These are phyloP conservation scores for Phytophthora multivora DNA, from an alignment of 352 stramenopile genomes.

Conservation along the genomic window DNA sequence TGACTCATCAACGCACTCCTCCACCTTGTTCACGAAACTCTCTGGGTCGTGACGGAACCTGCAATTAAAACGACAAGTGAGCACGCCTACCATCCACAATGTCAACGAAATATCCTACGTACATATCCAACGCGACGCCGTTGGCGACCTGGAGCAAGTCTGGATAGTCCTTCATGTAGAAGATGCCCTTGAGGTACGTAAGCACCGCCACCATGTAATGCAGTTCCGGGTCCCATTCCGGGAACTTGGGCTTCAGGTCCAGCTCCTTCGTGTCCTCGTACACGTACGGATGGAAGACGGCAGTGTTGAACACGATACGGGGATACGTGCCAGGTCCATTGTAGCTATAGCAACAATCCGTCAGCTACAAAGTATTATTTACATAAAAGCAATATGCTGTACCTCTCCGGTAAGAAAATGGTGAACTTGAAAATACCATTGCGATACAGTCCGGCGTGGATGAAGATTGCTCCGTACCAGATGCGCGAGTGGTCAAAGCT, in stretches of 20 bases:
- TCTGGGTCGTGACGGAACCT: slow-evolving; percentile 86
- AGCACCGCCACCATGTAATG: slow-evolving; percentile 97
- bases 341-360: slow-evolving; percentile 72
- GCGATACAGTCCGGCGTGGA: slow-evolving; percentile 94
- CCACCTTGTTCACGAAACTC: slow-evolving; percentile 90
- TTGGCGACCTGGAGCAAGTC: slow-evolving; percentile 73
- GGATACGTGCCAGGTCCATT: slow-evolving; percentile 94
- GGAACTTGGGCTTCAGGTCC: slow-evolving; percentile 92
- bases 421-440: slow-evolving; percentile 98
- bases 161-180: slow-evolving; percentile 97
- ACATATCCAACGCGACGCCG: slow-evolving; percentile 85
- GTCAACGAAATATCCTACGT: slow-evolving; percentile 23
- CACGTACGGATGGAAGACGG: slow-evolving; percentile 95
- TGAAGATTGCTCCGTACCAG: slow-evolving; percentile 96
- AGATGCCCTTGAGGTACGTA: slow-evolving; percentile 97
- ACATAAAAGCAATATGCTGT: neutral
- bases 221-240: slow-evolving; percentile 92
- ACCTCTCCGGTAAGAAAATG: slow-evolving; percentile 82
- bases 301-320: slow-evolving; percentile 92
- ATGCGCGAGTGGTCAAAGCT: slow-evolving; percentile 91
- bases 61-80: slow-evolving; percentile 1
- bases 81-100: neutral
- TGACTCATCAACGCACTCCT: slow-evolving; percentile 92
- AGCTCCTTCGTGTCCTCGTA: slow-evolving; percentile 87
- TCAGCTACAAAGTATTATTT: neutral